Base-by-base conservation (phyloP, 805 yeast species). In the Saturnispora gosingensis region DNA sequence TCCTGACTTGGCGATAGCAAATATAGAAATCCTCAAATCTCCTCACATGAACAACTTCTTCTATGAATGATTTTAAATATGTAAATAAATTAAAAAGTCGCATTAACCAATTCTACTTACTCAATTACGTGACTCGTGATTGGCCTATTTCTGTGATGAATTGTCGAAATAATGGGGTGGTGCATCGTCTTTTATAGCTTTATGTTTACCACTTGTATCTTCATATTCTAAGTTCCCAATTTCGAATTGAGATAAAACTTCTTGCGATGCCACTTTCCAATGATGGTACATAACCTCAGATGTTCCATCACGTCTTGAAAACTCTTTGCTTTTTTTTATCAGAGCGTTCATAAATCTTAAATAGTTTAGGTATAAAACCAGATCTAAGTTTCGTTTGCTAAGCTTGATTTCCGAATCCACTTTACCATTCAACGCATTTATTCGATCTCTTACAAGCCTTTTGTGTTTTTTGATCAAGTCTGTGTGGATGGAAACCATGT, bases 1-100 rank as follows among this genome's bases (percentile, higher is more conserved):
- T 53, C 96, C 98, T 0, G 74, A 76, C 34, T 77, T 77, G 5
- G 96, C 98, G 0, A 68, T 90, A 27, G 70, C 69, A 13, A 85
- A 83, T 82, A 76, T 86, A 15, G 75, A 68, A 38, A 67, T 75
- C 2, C 66, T 78, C 55, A 67, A 64, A 48, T 55, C 61, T n/a
- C 70, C 71, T 10, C 64, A 59, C 46, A 57, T 65, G 60, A 65
- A 65, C 46, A 63, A 56, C 49, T 65, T 64, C 38, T 66, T 64
- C 51, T 66, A 66, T 54, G 69, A 66, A 44, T 64, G 46, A 56
- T 18, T 18, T 22, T 15, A 7, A 32, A 9, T 27, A 39, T 22
- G n/a, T 43, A 24, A 13, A 30, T 30, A 34, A 34, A 42, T 18
- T 13, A 28, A 22, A 30, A 18, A 22, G 10, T 24, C 1, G 5